Conservation (phyloP, 768 basidiomycete genomes). For the Chlorophyllum brunneum region DNA sequence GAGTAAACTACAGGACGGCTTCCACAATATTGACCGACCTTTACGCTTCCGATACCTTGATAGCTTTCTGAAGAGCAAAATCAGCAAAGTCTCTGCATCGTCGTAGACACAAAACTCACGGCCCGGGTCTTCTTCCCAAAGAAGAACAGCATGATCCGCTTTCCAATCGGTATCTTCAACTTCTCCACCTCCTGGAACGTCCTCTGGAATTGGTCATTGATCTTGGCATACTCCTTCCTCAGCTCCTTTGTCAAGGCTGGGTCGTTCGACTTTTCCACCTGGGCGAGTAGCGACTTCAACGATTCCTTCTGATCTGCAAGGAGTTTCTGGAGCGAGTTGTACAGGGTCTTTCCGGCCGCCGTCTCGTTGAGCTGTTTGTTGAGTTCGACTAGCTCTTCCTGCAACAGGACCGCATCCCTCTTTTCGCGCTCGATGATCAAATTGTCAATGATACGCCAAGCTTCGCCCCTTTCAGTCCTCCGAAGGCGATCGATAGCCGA, state of each 20-base stretch:
- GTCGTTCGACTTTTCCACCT: slow-evolving; percentile 10
- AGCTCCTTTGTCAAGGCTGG: slow-evolving; percentile 2
- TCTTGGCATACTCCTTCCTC: slow-evolving; percentile 6
- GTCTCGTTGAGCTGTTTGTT: slow-evolving; percentile 21
- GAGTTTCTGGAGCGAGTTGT: slow-evolving; percentile 20
- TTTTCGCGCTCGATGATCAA: slow-evolving; percentile 13
- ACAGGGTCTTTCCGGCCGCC: slow-evolving; percentile 19
- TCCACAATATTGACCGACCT: not conserved
- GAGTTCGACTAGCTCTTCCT: slow-evolving; percentile 22
- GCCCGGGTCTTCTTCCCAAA: slow-evolving; percentile 1
- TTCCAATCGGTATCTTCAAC: slow-evolving; percentile 8
- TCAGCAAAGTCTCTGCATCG: not conserved
- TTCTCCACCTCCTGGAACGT: slow-evolving; percentile 17
- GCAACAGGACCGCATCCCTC: slow-evolving; percentile 18
- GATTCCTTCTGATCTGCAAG: slow-evolving; percentile 22
- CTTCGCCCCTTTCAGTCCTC: slow-evolving; percentile 15
- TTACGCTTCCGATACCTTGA: slow-evolving; percentile 1
- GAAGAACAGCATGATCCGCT: slow-evolving; percentile 2
- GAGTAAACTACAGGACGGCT: not conserved
- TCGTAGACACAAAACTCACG: not conserved
- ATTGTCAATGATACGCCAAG: slow-evolving; percentile 22
- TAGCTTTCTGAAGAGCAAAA: slow-evolving; percentile 2
- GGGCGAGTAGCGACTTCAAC: not conserved
- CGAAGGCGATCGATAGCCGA: slow-evolving; percentile 23
- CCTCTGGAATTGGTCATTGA: slow-evolving; percentile 15